phyloP scores from a whole-genome alignment of 768 basidiomycete genomes.

The Tulasnella sp. region DNA sequence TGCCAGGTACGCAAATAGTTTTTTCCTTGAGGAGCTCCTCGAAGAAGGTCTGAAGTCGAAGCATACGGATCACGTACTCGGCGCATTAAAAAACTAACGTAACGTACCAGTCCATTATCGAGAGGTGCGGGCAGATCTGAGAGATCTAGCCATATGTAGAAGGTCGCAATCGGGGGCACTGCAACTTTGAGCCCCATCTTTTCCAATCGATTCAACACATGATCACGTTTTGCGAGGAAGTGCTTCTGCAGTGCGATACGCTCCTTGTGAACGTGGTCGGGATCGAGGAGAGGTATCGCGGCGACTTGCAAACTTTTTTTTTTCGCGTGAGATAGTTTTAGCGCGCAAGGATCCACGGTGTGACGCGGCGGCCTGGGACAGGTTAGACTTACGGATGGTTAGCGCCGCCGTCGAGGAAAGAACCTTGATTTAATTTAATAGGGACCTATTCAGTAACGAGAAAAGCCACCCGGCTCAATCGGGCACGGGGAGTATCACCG shows the following conservation, averaged over 20 bases:
- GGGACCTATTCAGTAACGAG: background rate
- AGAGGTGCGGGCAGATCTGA: slow-evolving; percentile 77
- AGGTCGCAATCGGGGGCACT: slow-evolving; percentile 78
- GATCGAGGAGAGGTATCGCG: slow-evolving; percentile 81
- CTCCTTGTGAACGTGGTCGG: slow-evolving; percentile 66
- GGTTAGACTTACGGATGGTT: slow-evolving; percentile 75
- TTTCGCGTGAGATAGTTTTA: background rate
- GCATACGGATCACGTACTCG: slow-evolving; percentile 6
- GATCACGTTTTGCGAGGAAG: slow-evolving; percentile 90
- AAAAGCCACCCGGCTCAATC: background rate
- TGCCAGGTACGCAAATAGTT: slow-evolving; percentile 82
- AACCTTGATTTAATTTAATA: slow-evolving; percentile 49
- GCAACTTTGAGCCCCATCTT: slow-evolving; percentile 76
- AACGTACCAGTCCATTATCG: slow-evolving; percentile 79
- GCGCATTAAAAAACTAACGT: slow-evolving; percentile 9
- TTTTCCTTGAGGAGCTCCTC: slow-evolving; percentile 90
- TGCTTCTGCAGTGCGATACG: slow-evolving; percentile 86
- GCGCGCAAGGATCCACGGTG: background rate
- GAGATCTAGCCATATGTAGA: slow-evolving; percentile 94
- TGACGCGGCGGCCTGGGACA: background rate
- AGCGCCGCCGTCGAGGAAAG: slow-evolving; percentile 93
- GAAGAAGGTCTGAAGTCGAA: slow-evolving; percentile 70
- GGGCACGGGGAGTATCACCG: slow-evolving; percentile 36
- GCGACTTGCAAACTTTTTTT: slow-evolving; percentile 75
- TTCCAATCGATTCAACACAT: slow-evolving; percentile 80